These are phyloP conservation scores for Trametes elegans DNA, from an alignment of 768 basidiomycete species.

Conservation along the genomic window DNA sequence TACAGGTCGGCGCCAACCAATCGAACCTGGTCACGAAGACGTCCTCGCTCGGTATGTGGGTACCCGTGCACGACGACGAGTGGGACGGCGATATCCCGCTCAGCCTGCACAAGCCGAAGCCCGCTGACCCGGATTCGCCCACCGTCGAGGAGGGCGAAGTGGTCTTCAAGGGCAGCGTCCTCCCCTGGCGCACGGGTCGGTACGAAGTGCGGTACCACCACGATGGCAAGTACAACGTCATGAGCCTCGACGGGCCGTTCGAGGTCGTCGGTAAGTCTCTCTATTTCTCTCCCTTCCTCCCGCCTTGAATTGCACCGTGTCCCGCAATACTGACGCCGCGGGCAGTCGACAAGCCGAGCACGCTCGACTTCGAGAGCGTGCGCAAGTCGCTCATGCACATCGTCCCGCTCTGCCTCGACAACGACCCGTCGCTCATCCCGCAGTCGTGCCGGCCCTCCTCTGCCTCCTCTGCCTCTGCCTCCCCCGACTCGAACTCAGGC, in stretches of 20 bases:
- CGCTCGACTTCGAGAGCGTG: constrained; percentile 63
- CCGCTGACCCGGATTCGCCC: constrained; percentile 37
- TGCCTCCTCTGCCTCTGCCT: background rate
- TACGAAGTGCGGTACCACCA: constrained; percentile 97
- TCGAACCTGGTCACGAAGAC: constrained; percentile 80
- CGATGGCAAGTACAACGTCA: constrained; percentile 96
- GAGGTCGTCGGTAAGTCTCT: constrained; percentile 78
- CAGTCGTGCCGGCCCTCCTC: constrained; percentile 47
- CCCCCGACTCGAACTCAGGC: constrained; percentile 12
- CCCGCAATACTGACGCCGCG: background rate
- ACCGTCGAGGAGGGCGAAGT: constrained; percentile 54
- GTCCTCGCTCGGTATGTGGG: constrained; percentile 88
- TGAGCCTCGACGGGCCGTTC: constrained; percentile 79
- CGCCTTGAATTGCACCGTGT: too few relatives aligned
- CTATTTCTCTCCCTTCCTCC: background rate
- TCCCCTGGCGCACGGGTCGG: constrained; percentile 83
- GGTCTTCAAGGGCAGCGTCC: constrained; percentile 70
- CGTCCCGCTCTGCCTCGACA: constrained; percentile 85
- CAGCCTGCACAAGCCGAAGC: constrained; percentile 36
- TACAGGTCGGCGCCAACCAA: constrained; percentile 82
- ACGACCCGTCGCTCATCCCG: constrained; percentile 80
- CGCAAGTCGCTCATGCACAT: constrained; percentile 68
- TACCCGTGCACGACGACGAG: constrained; percentile 86
- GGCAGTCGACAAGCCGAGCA: constrained; percentile 67
- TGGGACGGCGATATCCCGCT: constrained; percentile 88